Base-by-base conservation (phyloP, 2,329 filamentous ascomycete genomes). In the Xenoacremonium recifei region DNA sequence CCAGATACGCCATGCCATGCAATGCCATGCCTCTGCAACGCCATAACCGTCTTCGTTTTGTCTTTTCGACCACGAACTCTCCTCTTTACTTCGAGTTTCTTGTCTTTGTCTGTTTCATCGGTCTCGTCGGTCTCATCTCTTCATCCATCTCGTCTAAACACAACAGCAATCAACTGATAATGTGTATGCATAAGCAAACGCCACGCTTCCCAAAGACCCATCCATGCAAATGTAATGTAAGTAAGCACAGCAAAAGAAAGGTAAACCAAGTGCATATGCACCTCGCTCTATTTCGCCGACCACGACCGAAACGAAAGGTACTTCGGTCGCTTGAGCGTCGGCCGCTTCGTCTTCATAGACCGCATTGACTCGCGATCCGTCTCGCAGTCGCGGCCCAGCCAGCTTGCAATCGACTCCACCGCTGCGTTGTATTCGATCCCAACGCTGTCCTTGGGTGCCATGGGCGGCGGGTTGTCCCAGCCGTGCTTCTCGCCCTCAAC, bases 401-500 rank as follows among this genome's bases (percentile, higher is more conserved):
- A 75, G 10, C 57, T 52, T 33, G 65, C 65, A 15, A 75, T 65
- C 9, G 61, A 58, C 21, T 66, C 57, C 1, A 70, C 64, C 4
- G 72, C 68, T 35, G 68, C 65, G n/a, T 59, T 59, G 40, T 76
- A 76, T 48, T 76, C 72, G n/a, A 66, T 53, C n/a, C 45, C 49
- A 12, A 72, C 71, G 21, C 64, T 72, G 16, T 65, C 61, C 39
- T 75, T 74, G 7, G 68, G 68, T 2, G 63, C 49, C 48, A 74
- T 58, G 3, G 71, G 70, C 3, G 66, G 63, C 1, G 71, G 71
- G 32, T 72, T 73, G 46, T 76, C 72, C 72, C 72, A 76, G 2
- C 63, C 72, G 44, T 76, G 72, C 42, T 67, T 68, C 50, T 74
- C 71, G 9, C 64, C 66, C 25, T 67, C 53, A 4, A 75, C 72